A percentile compares a stretch with the other conserved stretches of the same genome.
phyloP scores from a whole-genome alignment of 2,329 filamentous ascomycete species.

The Colletotrichum falcatum region DNA sequence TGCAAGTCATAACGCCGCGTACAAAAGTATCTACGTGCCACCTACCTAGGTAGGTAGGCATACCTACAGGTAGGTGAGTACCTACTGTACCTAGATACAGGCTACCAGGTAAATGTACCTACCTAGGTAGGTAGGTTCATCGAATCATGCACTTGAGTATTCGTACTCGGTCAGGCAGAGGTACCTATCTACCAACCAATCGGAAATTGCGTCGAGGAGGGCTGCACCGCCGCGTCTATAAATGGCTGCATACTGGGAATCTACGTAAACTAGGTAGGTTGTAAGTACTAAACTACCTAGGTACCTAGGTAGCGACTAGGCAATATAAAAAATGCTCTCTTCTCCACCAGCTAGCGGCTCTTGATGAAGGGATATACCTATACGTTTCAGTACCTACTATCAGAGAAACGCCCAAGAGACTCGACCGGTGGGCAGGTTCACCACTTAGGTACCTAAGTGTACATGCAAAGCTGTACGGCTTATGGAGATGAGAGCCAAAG shows the following conservation, averaged over 20 bases:
- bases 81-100: too few species aligned
- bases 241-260: slow-evolving; percentile 10
- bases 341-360: background rate
- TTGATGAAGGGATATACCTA: background rate
- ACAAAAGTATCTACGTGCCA: too few species aligned
- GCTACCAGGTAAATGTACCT: background rate
- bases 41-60: too few species aligned
- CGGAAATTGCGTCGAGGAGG: background rate
- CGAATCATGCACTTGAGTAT: too few species aligned
- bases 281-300: too few species aligned
- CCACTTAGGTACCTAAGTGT: too few species aligned
- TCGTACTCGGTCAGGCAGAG: too few species aligned
- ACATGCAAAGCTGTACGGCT: too few species aligned
- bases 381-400: background rate
- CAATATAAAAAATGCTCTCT: background rate
- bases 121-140: too few species aligned
- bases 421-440: background rate
- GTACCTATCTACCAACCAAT: background rate
- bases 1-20: background rate
- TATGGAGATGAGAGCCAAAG: background rate
- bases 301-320: too few species aligned
- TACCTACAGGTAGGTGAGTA: too few species aligned
- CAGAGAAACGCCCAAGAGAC: background rate
- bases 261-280: too few species aligned
- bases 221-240: slow-evolving; percentile 27